phyloP scores from a whole-genome alignment of 345 rosid species.

The Draba incana region DNA sequence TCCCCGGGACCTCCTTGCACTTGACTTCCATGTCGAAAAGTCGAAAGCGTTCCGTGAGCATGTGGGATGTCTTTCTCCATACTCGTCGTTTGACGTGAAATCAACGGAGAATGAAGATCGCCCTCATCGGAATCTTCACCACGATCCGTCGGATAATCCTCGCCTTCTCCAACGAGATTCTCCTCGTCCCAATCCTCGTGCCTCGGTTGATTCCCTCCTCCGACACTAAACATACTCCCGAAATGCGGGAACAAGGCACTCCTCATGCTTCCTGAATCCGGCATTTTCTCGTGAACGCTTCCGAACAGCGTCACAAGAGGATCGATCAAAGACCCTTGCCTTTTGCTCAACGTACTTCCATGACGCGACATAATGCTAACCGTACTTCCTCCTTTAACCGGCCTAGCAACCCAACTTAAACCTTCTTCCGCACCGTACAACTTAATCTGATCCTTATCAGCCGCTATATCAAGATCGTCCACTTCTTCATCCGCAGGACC shows the following conservation, averaged over 20 bases:
- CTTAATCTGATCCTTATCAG: conserved; percentile 76
- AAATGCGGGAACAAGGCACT: conserved; percentile 91
- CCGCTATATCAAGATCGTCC: conserved; percentile 67
- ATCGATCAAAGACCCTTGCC: conserved; percentile 63
- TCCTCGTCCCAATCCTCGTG: conserved; percentile 91
- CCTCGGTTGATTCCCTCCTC: conserved; percentile 75
- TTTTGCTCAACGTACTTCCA: conserved; percentile 61
- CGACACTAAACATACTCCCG: conserved; percentile 97
- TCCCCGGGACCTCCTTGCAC: conserved; percentile 62
- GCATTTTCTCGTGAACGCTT: conserved; percentile 83
- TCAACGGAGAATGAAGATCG: conserved; percentile 82
- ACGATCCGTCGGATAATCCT: conserved; percentile 67
- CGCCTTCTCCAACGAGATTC: conserved; percentile 70
- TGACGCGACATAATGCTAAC: conserved; percentile 65
- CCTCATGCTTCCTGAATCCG: conserved; percentile 82
- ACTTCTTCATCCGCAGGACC: conserved; percentile 60
- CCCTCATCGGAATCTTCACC: conserved; percentile 74
- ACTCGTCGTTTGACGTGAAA: conserved; percentile 87
- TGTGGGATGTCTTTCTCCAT: conserved; percentile 66
- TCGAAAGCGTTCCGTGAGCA: conserved; percentile 56
- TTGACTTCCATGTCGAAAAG: conserved; percentile 66
- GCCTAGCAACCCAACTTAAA: conserved; percentile 84
- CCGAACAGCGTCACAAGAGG: conserved; percentile 92
- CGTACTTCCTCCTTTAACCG: conserved; percentile 70
- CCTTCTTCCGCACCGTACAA: conserved; percentile 88